Evolutionary conservation across 2,329 filamentous ascomycete species (phyloP).

Genomic region (Botrytis tulipae): DNA sequence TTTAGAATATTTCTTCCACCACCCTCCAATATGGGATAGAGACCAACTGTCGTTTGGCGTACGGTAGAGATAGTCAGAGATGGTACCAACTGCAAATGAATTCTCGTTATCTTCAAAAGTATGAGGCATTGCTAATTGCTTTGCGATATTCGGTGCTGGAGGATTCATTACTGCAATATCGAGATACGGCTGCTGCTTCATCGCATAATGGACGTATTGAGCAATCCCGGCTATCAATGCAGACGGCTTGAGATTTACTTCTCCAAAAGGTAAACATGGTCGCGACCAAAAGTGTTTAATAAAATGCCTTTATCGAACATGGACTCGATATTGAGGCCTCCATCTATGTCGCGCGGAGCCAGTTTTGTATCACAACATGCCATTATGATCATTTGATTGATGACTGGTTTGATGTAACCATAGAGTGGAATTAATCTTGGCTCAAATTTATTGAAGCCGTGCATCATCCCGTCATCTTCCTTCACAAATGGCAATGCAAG

Average conservation of each 20-base stretch:
- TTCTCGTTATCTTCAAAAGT: background rate
- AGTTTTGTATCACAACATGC: background rate
- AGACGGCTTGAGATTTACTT: background rate
- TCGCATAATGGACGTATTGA: background rate
- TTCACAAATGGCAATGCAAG: background rate
- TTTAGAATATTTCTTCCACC: conserved; percentile 5
- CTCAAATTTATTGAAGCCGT: background rate
- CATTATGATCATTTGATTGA: background rate
- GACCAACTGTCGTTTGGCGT: background rate
- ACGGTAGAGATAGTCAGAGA: background rate
- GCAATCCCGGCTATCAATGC: conserved; percentile 5
- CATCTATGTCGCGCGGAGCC: background rate
- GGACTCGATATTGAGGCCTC: background rate
- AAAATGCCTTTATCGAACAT: background rate
- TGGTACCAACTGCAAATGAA: background rate
- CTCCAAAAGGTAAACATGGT: background rate
- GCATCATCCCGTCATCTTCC: background rate
- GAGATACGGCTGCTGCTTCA: background rate
- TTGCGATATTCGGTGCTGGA: background rate
- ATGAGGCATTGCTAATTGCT: background rate
- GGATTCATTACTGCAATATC: background rate
- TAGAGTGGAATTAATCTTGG: background rate
- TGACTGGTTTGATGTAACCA: conserved; percentile 5
- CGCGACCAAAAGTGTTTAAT: background rate
- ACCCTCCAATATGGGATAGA: background rate